Evolutionary conservation across 352 stramenopile species (phyloP).

Genomic region (Paralagenidium karlingii): DNA sequence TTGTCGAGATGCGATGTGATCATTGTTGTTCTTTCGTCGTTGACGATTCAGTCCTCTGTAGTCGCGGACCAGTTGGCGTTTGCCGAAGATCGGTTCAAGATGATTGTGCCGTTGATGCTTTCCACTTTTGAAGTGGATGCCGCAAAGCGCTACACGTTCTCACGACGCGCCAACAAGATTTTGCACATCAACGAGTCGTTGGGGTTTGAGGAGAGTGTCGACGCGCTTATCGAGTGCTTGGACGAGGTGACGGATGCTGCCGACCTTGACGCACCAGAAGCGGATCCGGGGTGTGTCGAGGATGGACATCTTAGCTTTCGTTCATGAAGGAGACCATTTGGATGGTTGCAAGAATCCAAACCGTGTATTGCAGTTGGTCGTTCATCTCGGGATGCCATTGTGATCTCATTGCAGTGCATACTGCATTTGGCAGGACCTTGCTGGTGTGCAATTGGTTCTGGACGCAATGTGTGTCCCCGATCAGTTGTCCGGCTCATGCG

Average conservation of each 20-base stretch:
- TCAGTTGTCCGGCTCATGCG: no score
- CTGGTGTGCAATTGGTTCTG: no score
- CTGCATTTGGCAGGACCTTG: no score
- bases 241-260: conserved; percentile 18
- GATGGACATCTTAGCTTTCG: no score
- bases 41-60: conserved; percentile 52
- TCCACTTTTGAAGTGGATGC: conserved; percentile 59
- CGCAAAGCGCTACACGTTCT: conserved; percentile 73
- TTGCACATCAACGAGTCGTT: conserved; percentile 71
- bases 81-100: conserved; percentile 60
- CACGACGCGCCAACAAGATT: conserved; percentile 53
- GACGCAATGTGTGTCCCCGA: no score
- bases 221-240: conserved; percentile 33
- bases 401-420: no score
- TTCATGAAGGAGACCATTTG: no score
- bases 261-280: no score
- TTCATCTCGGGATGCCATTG: no score
- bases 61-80: conserved; percentile 67
- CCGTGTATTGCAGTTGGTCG: no score
- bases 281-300: no score
- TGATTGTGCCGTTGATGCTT: conserved; percentile 58
- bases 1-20: conserved; percentile 25
- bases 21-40: conserved; percentile 49
- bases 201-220: conserved; percentile 59
- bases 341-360: no score